Evolutionary conservation across 129 eudicot species (phyloP), one percentile per base, ranked within the genome.

Genomic region (Helianthus annuus): DNA sequence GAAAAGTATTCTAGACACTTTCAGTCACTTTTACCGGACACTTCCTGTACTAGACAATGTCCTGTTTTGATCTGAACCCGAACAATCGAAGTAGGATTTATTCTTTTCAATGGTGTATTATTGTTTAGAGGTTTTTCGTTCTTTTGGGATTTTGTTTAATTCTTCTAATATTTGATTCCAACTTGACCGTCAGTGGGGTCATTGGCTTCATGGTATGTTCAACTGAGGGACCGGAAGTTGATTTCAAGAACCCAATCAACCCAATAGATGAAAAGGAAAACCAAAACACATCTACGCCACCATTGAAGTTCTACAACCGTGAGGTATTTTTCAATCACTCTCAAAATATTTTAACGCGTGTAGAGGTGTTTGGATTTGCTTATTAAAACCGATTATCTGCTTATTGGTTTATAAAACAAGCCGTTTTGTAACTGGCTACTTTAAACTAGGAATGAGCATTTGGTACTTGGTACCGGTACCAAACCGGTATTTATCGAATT

Each of bases 131-230:
- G 4, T 5, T 19, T 2, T 29, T 32, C 9, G 12, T 59, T 16
- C 4, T 59, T 59, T 29, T 12, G 6, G 65, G 12, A 59, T 10
- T 12, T 59, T 27, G 12, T 29, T 29, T 59, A 32, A 32, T 59
- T 42, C 3, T 59, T 59, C 13, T 29, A 29, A 29, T 5, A 59
- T 59, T 14, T 59, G n/a, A 1, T 10, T 27, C 9, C 19, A 29
- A 15, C 40, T 57, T 67, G 63, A 53, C 64, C 64, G 49, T 36
- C 90, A 94, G 99, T 80, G 99, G 97, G 40, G 96, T 94, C 45
- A 94, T 94, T 34, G 99, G 99, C 39, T 94, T 94, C 79, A 90
- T 94, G 99, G 78, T 94, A 56, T 94, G 99, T 73, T 90, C 99
- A 29, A 90, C 97, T 10, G 97, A 90, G 88, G 99, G 97, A 17